A percentile compares a stretch with the other conserved stretches of the same genome.
These are phyloP conservation scores for Wickerhamomyces queroliae DNA, from an alignment of 805 yeast species.

Conservation along the genomic window DNA sequence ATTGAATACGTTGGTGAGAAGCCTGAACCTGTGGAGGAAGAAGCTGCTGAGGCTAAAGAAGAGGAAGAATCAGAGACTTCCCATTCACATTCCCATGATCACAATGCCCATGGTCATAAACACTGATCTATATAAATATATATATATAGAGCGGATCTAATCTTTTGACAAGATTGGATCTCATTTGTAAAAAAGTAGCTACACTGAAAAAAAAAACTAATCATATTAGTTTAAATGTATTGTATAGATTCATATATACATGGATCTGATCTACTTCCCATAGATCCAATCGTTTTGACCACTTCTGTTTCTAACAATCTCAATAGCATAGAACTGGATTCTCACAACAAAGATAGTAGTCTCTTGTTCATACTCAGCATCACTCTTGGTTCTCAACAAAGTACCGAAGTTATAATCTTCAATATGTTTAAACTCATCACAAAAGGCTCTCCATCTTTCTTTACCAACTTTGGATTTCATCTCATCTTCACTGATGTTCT, in stretches of 20 bases:
- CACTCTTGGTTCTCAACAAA: constrained; percentile 66
- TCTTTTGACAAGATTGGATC: not conserved
- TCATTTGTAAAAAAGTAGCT: not conserved
- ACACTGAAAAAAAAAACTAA: constrained; percentile 2
- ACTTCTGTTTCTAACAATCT: constrained; percentile 85
- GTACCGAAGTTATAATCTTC: constrained; percentile 97
- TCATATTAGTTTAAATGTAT: constrained; percentile 3
- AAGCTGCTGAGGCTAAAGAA: constrained; percentile 11
- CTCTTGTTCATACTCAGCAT: constrained; percentile 73
- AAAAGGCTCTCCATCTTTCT: constrained; percentile 84
- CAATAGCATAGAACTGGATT: constrained; percentile 92
- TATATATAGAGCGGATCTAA: constrained; percentile 3
- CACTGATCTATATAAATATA: too few species aligned
- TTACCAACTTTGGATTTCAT: constrained; percentile 80
- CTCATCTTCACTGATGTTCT: constrained; percentile 63
- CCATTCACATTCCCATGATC: constrained; percentile 21
- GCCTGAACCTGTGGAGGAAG: constrained; percentile 19
- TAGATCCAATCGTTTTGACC: constrained; percentile 90
- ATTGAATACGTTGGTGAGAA: constrained; percentile 34
- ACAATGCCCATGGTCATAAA: constrained; percentile 21
- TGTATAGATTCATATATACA: too few species aligned
- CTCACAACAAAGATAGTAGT: constrained; percentile 87
- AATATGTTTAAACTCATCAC: constrained; percentile 77
- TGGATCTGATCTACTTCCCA: constrained; percentile 27
- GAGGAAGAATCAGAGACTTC: constrained; percentile 7